phyloP scores from a whole-genome alignment of 176 grass and related monocot species.

The Rhipidocladum racemiflorum region DNA sequence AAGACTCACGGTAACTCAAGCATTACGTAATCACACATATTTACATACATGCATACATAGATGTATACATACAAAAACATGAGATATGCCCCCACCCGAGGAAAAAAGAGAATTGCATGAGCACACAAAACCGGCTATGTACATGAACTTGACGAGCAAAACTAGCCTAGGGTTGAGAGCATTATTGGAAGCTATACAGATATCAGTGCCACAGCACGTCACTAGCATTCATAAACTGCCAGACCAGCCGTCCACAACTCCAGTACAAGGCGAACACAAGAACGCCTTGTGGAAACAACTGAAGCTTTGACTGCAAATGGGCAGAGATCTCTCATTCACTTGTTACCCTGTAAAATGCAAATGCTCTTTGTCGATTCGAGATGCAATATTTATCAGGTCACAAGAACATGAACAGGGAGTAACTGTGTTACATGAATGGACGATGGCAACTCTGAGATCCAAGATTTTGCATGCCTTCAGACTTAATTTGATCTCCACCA shows the following conservation, averaged over 20 bases:
- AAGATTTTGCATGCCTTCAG: constrained; percentile 44
- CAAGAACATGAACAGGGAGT: neutral
- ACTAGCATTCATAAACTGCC: constrained; percentile 23
- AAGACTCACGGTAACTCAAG: neutral
- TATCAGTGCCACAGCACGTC: constrained; percentile 4
- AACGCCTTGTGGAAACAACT: constrained; percentile 28
- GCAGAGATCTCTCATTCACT: constrained; percentile 37
- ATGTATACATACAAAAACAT: constrained; percentile 26
- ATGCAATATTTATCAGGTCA: neutral
- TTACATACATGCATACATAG: constrained; percentile 33
- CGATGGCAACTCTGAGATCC: constrained; percentile 55
- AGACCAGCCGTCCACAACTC: neutral
- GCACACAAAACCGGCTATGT: constrained; percentile 55
- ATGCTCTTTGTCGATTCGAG: constrained; percentile 1
- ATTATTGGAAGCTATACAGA: constrained; percentile 41
- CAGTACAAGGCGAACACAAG: constrained; percentile 30
- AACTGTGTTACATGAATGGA: constrained; percentile 49
- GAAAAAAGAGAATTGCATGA: constrained; percentile 38
- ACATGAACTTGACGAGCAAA: constrained; percentile 33
- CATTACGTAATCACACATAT: constrained; percentile 37
- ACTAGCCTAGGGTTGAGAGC: constrained; percentile 59
- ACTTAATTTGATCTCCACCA: constrained; percentile 35
- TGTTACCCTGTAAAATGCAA: constrained; percentile 42
- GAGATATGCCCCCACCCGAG: constrained; percentile 28
- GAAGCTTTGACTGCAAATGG: neutral